Percentiles rank a stretch among this genome's conserved stretches.
Evolutionary conservation across 2,329 filamentous ascomycete species (phyloP).

Genomic region (Ceratocystis variospora): DNA sequence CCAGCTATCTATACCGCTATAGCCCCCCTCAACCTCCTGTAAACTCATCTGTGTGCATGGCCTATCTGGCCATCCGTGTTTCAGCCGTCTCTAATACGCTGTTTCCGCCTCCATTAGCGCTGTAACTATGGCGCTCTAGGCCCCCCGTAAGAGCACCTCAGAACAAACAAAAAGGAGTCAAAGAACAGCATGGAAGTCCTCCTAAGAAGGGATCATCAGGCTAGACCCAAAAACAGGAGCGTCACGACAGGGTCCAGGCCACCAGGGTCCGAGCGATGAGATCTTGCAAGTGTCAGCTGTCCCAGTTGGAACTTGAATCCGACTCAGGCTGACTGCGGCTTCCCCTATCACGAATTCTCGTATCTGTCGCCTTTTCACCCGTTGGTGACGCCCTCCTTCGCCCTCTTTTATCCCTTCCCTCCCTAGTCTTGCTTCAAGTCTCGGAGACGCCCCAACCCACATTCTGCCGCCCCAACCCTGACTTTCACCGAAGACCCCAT

Average conservation of each 20-base stretch:
- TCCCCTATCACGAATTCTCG: neutral
- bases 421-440: too few relatives aligned
- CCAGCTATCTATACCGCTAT: neutral
- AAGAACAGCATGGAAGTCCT: conserved; percentile 1
- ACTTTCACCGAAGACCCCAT: too few relatives aligned
- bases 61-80: neutral
- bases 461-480: too few relatives aligned
- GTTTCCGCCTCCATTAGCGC: neutral
- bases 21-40: neutral
- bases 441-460: too few relatives aligned
- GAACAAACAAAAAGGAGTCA: neutral
- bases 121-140: neutral
- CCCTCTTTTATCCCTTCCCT: too few relatives aligned
- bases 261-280: neutral
- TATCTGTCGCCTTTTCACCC: too few relatives aligned
- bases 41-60: too few relatives aligned
- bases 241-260: neutral
- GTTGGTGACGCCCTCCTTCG: too few relatives aligned
- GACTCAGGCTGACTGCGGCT: neutral
- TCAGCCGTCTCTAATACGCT: neutral
- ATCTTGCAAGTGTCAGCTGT: neutral
- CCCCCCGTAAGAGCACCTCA: neutral
- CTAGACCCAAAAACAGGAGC: neutral
- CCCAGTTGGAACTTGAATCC: too few relatives aligned
- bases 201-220: neutral